Conservation (phyloP, 495 filamentous ascomycete genomes). For the Echria macrotheca region DNA sequence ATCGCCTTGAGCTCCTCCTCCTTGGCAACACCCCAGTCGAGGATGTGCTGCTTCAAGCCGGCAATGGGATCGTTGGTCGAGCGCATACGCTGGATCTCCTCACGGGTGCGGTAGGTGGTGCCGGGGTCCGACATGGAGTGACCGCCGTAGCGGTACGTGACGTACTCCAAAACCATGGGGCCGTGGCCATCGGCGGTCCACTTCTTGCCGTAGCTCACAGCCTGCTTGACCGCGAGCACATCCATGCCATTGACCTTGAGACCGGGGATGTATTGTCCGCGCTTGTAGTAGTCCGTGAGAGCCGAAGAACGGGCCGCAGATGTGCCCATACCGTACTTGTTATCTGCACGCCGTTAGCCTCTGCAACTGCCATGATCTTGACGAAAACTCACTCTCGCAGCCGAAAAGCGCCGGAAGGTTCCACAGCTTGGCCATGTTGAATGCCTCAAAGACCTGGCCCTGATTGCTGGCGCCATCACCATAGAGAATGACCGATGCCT, state of each 20-base stretch:
- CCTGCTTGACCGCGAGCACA: slow-evolving; percentile 94
- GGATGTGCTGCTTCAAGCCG: slow-evolving; percentile 93
- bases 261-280: slow-evolving; percentile 98
- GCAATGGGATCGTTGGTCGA: slow-evolving; percentile 97
- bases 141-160: slow-evolving; percentile 98
- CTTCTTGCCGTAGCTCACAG: slow-evolving; percentile 85
- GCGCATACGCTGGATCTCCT: slow-evolving; percentile 99
- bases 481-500: slow-evolving; percentile 83
- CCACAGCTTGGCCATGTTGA: slow-evolving; percentile 99
- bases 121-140: slow-evolving; percentile 99
- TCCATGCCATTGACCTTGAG: slow-evolving; percentile 99
- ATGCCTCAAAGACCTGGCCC: slow-evolving; percentile 98
- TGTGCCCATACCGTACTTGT: slow-evolving; percentile 99
- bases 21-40: slow-evolving; percentile 86
- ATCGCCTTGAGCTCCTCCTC: slow-evolving; percentile 97
- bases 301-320: slow-evolving; percentile 90
- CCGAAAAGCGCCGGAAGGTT: slow-evolving; percentile 91
- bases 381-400: slow-evolving; percentile 71
- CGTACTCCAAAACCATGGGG: slow-evolving; percentile 94
- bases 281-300: slow-evolving; percentile 99
- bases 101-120: slow-evolving; percentile 97
- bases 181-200: slow-evolving; percentile 76
- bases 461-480: slow-evolving; percentile 96
- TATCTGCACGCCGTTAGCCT: slow-evolving; percentile 55
- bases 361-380: background rate